Percentiles rank a stretch among this genome's conserved stretches.
phyloP scores from a whole-genome alignment of 108 stramenopile species.

The Discostella stelligeroides region DNA sequence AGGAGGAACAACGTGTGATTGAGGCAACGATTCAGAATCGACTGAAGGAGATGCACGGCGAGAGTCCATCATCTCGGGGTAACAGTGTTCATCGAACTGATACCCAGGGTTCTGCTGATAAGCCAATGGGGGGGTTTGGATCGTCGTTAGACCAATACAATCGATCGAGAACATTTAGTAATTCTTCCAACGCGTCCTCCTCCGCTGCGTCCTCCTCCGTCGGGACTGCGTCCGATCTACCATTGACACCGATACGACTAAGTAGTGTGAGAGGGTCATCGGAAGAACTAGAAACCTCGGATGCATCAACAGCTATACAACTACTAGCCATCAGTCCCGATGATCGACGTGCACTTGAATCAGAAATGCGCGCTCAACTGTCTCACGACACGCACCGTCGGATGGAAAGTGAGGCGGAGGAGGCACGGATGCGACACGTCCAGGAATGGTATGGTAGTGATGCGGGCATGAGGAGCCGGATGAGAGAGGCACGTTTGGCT shows the following conservation, averaged over 20 bases:
- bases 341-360: constrained; percentile 68
- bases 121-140: constrained; percentile 52
- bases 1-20: constrained; percentile 59
- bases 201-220: constrained; percentile 10
- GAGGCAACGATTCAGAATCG: constrained; percentile 55
- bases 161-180: constrained; percentile 50
- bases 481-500: constrained; percentile 37
- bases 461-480: constrained; percentile 18
- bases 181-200: constrained; percentile 45
- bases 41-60: constrained; percentile 24
- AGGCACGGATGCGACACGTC: constrained; percentile 64
- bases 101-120: background rate
- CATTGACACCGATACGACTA: constrained; percentile 8
- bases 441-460: constrained; percentile 53
- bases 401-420: constrained; percentile 68
- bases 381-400: constrained; percentile 65
- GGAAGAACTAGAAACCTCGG: constrained; percentile 28
- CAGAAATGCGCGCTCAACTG: constrained; percentile 74
- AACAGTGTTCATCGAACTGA: no score
- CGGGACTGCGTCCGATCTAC: background rate
- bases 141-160: constrained; percentile 68
- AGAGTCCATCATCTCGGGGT: background rate
- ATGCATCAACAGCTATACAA: constrained; percentile 29
- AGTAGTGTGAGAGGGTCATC: constrained; percentile 10
- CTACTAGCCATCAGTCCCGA: constrained; percentile 72